Evolutionary conservation across 2,329 filamentous ascomycete species (phyloP), one percentile per base, ranked within the genome.

Genomic region (Blumeriella jaapii): DNA sequence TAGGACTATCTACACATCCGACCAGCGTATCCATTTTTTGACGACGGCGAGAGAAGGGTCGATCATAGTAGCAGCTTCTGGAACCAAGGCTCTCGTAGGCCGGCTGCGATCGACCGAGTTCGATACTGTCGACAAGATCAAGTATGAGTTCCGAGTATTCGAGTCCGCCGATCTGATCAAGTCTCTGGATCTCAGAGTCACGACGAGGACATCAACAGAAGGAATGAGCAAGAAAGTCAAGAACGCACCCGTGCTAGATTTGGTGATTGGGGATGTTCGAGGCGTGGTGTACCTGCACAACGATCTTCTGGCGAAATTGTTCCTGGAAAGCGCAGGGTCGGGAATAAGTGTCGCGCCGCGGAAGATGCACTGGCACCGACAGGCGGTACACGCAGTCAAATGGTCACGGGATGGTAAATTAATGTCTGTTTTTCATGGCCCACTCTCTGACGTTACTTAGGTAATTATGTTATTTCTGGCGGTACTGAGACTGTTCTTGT

Each of bases 391-490:
- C 49, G 71, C 83, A 7, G 68, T 94, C 39, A 93, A 91, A 58
- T 96, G 87, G 82, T 95, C 91, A 10, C 68, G 68, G 47, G 91
- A 98, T 67, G 87, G 89, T 84, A 69, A 54, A 67, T 23, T 31
- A 18, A 10, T 5, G 31, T 14, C 9, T 8, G 20, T 16, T 24
- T 25, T 10, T 6, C 7, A 9, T 8, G 19, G 29, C 17, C 29
- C 32, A 30, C 42, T 45, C 46, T 62, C 63, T 42, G 63, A 51
- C 29, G 14, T 30, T 28, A 25, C 31, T 10, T 47, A 91, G 83
- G 84, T 32, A 86, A 94, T 55, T 98, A 98, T 57, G 62, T 98
- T 40, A 78, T 98, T 34, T 96, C 91, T 38, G 91, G 91, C 53
- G 91, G 91, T 19, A 75, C 77, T 14, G 91, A 98, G 60, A 87